Base-by-base conservation (phyloP, 2,329 filamentous ascomycete species). In the Bipolaris sorokiniana region DNA sequence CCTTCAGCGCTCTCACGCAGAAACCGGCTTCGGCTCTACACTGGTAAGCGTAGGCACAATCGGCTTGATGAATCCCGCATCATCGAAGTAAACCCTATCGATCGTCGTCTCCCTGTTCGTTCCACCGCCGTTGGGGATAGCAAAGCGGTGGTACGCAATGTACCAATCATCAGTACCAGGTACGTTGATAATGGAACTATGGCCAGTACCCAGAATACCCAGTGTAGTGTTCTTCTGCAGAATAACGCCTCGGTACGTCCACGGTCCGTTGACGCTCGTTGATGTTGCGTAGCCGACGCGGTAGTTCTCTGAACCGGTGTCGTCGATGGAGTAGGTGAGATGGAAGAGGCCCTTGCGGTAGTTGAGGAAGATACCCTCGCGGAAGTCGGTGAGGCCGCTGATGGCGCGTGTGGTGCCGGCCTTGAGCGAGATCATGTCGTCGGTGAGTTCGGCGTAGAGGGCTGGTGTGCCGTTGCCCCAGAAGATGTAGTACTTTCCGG, bases 91-190 rank as follows among this genome's bases (percentile, higher is more conserved):
- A 6, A 72, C 26, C 40, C 47, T 52, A 33, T 72, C 69, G 33
- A 72, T 67, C 0, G 64, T 69, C 5, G 66, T 68, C 46, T 69
- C 69, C 3, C 69, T 51, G 20, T 56, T 50, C 9, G 66, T 71
- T 2, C 69, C 69, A 48, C 63, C 61, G 1, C 69, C 68, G 26
- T 54, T 55, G 0, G 68, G 67, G 37, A 72, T 69, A 6, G 49
- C 58, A 31, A 71, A 72, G 4, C 69, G 67, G 37, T 72, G 68
- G 41, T 72, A 72, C 5, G 64, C 66, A 48, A 72, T 71, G 26
- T 72, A 71, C 68, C 69, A 72, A 28, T 72, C 66, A 37, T 70
- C 68, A 1, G 69, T 70, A 0, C 61, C 61, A 1, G 69, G 69
- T 0, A 72, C 66, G 26, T 71, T 65, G n/a, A 72, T 54, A 40